Percentiles rank a stretch among this genome's conserved stretches.
These are phyloP conservation scores for Paramarasmius palmivorus DNA, from an alignment of 1,284 basidiomycete species.

Conservation along the genomic window DNA sequence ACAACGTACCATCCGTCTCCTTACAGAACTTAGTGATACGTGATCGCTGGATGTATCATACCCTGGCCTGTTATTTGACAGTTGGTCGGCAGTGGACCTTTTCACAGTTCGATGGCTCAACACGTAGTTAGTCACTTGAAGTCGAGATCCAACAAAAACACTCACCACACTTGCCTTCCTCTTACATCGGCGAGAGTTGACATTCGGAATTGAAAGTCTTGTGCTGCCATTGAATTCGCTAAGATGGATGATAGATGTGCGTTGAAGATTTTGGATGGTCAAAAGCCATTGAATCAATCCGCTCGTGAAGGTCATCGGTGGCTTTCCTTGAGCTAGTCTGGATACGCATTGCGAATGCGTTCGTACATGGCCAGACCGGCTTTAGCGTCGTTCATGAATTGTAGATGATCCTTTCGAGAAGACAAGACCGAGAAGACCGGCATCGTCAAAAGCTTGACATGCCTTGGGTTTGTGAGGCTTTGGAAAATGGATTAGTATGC, in stretches of 20 bases:
- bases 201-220: too few relatives aligned
- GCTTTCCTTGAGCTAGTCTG: slow-evolving; percentile 25
- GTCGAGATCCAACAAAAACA: not conserved
- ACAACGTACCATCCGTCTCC: not conserved
- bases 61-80: not conserved
- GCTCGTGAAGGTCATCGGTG: slow-evolving; percentile 30
- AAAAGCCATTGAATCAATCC: slow-evolving; percentile 33
- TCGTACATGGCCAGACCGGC: slow-evolving; percentile 28
- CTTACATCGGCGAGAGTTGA: not conserved
- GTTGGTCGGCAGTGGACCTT: not conserved
- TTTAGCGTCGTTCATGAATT: slow-evolving; percentile 24
- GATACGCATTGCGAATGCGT: slow-evolving; percentile 28
- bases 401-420: slow-evolving; percentile 26
- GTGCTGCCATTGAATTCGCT: too few relatives aligned
- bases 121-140: not conserved
- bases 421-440: slow-evolving; percentile 31
- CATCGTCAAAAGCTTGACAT: slow-evolving; percentile 33
- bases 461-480: slow-evolving; percentile 32
- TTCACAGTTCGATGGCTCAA: not conserved
- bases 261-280: too few relatives aligned
- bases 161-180: not conserved
- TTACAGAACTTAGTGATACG: not conserved
- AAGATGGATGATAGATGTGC: too few relatives aligned
- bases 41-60: not conserved
- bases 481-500: not conserved